Conservation (phyloP, 331 rosid genomes). For the Erythrophleum ivorense region DNA sequence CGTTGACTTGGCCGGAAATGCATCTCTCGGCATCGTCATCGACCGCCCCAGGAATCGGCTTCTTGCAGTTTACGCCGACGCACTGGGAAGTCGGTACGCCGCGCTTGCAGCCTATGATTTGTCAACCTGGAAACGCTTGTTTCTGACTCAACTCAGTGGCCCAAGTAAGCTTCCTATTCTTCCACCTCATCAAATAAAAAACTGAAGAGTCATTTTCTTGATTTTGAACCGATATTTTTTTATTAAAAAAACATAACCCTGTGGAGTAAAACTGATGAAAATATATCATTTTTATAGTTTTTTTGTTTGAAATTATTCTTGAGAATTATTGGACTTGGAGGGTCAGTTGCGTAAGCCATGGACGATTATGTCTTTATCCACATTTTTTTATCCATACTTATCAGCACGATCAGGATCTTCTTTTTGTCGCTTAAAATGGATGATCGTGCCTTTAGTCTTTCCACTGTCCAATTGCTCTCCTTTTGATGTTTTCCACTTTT, state of each 20-base stretch:
- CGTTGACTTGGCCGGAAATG: conserved; percentile 59
- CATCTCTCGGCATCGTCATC: conserved; percentile 66
- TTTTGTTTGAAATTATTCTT: too few relatives aligned
- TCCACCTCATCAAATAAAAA: neutral
- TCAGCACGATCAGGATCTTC: too few relatives aligned
- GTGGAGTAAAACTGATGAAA: too few relatives aligned
- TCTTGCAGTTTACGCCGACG: conserved; percentile 65
- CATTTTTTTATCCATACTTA: too few relatives aligned
- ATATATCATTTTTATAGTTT: too few relatives aligned
- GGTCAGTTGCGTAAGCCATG: too few relatives aligned
- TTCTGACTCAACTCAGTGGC: conserved; percentile 68
- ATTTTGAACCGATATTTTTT: too few relatives aligned
- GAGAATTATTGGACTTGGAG: too few relatives aligned
- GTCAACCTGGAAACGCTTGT: conserved; percentile 73
- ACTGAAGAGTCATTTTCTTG: neutral
- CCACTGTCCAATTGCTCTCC: neutral
- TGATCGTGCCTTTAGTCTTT: neutral
- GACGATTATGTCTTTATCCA: too few relatives aligned
- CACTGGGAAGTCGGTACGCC: conserved; percentile 54
- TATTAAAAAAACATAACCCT: too few relatives aligned
- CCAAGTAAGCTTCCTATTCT: conserved; percentile 55
- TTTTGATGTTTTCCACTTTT: neutral
- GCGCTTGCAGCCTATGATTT: conserved; percentile 81
- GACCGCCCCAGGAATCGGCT: conserved; percentile 69
- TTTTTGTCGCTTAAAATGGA: too few relatives aligned